Evolutionary conservation across 805 yeast genomes (phyloP), one percentile per base, ranked within the genome.

Genomic region (Priceomyces melissophilus): DNA sequence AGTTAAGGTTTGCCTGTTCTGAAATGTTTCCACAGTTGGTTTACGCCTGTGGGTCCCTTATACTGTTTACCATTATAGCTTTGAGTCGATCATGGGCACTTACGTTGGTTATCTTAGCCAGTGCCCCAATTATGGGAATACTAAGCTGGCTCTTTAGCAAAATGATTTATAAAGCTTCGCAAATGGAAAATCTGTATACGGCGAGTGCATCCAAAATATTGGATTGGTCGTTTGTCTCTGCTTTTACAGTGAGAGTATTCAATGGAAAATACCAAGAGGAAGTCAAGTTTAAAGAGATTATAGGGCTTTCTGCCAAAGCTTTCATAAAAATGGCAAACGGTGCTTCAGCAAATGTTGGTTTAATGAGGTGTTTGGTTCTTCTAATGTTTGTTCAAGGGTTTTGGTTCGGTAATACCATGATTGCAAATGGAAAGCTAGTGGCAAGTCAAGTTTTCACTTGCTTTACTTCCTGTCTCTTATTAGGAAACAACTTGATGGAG

Each of bases 301-400:
- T 65, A 8, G 60, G 63, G 20, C 30, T 39, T n/a, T 67, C 74
- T 8, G 69, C 72, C 1, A 42, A 34, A 6, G 61, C 63, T 1
- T 79, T 69, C 47, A 62, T 69, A 32, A 67, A 66, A 33, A 53
- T 71, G 32, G 68, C 78, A n/a, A 53, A 78, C 17, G 73, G 69
- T 11, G 62, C 78, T 4, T 66, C 81, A 10, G 53, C 75, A 0
- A 89, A 87, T 54, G 58, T 75, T 15, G 82, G 85, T 0, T 32
- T 76, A 0, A 60, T 83, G 38, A 76, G 82, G 50, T 62, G 76
- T 16, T 49, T 90, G 3, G 73, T 83, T 0, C 65, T 87, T 30
- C 57, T 81, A 55, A 82, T 89, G 81, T 89, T 91, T 67, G 85
- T 90, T 2, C 96, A 87, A 60, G 95, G 91, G 0, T 86, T 93